These are phyloP conservation scores for Laguncularia racemosa DNA, from an alignment of 345 rosid species.

Conservation along the genomic window DNA sequence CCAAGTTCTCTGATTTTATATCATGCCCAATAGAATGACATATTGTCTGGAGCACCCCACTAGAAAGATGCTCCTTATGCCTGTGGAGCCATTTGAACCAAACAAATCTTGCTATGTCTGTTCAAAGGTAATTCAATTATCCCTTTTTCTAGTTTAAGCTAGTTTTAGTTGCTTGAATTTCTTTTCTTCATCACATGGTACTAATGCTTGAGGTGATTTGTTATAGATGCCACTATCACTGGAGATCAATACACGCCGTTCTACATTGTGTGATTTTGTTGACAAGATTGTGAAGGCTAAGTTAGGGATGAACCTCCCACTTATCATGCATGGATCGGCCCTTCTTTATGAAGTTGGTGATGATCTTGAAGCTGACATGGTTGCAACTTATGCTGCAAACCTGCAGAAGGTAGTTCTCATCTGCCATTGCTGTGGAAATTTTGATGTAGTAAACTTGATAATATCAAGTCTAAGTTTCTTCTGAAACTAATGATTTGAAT, in stretches of 20 bases:
- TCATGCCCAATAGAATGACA: conserved; percentile 57
- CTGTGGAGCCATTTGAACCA: conserved; percentile 88
- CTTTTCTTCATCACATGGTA: conserved; percentile 3
- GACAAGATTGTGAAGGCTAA: conserved; percentile 90
- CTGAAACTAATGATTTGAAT: conserved; percentile 1
- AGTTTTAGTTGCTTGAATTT: no score
- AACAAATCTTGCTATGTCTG: conserved; percentile 94
- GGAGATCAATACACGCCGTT: conserved; percentile 67
- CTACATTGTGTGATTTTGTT: conserved; percentile 86
- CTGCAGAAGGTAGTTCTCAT: conserved; percentile 69
- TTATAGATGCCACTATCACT: conserved; percentile 74
- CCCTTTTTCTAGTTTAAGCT: no score
- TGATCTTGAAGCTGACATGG: conserved; percentile 80
- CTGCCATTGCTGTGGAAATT: no score
- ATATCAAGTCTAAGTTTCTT: conserved; percentile 5
- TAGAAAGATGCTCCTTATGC: conserved; percentile 92
- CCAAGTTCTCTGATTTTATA: neutral
- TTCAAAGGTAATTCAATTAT: conserved; percentile 54
- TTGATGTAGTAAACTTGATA: neutral
- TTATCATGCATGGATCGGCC: conserved; percentile 69
- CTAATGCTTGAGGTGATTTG: conserved; percentile 14
- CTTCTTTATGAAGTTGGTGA: conserved; percentile 98
- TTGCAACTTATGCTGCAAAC: conserved; percentile 72
- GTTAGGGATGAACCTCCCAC: conserved; percentile 89
- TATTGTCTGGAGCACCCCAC: conserved; percentile 88